Conservation (phyloP, 1,284 basidiomycete species). For the Irpex sp. region DNA sequence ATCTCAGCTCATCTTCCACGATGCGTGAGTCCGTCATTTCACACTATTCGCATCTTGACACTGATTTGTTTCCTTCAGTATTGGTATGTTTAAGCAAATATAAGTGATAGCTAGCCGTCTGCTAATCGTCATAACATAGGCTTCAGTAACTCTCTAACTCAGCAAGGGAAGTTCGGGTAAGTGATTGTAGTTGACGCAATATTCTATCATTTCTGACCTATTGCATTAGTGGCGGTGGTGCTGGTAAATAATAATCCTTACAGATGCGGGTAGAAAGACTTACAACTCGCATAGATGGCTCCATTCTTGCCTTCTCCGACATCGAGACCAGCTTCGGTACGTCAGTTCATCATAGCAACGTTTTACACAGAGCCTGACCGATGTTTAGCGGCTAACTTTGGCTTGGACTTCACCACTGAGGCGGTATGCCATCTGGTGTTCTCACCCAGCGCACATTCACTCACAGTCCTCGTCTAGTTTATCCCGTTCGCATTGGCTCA, state of each 20-base stretch:
- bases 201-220: neutral
- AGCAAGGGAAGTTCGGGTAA: slow-evolving; percentile 12
- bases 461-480: neutral
- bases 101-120: neutral
- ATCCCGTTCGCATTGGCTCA: slow-evolving; percentile 29
- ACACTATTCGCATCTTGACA: neutral
- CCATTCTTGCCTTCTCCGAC: slow-evolving; percentile 20
- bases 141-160: slow-evolving; percentile 2
- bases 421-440: slow-evolving; percentile 2
- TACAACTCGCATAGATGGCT: slow-evolving; percentile 16
- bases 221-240: slow-evolving; percentile 15
- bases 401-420: slow-evolving; percentile 17
- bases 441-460: neutral
- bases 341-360: neutral
- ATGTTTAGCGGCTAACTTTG: slow-evolving; percentile 15
- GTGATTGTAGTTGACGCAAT: neutral
- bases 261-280: neutral
- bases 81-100: neutral
- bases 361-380: neutral
- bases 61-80: neutral
- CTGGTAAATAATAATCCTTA: neutral
- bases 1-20: slow-evolving; percentile 39
- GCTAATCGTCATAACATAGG: neutral
- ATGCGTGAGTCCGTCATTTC: slow-evolving; percentile 12
- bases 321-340: slow-evolving; percentile 20